Percentiles rank a stretch among this genome's conserved stretches.
Conservation (phyloP, 306 rosid species). For the Trifolium repens region DNA sequence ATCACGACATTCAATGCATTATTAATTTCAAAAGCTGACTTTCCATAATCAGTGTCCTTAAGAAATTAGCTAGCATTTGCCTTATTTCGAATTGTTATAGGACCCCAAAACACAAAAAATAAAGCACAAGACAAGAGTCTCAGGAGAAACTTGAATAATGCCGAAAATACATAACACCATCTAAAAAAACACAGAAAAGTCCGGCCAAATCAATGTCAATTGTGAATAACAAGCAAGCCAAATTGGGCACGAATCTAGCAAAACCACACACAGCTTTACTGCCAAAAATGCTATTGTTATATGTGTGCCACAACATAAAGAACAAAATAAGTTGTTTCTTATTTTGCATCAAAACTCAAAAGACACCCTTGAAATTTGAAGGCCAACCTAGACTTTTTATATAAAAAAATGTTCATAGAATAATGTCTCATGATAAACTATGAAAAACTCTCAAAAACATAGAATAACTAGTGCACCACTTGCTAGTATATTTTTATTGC, state of each 20-base stretch:
- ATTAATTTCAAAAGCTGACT: constrained; percentile 5
- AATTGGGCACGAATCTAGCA: background rate
- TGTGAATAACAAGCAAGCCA: background rate
- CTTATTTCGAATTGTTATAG: background rate
- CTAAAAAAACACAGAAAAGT: background rate
- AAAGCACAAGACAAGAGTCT: background rate
- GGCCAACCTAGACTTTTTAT: background rate
- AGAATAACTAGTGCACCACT: constrained; percentile 26
- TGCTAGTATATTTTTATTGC: constrained; percentile 43
- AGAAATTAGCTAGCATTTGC: background rate
- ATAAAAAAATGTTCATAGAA: constrained; percentile 38
- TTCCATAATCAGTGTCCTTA: background rate
- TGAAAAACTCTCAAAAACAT: constrained; percentile 44
- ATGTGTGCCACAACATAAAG: background rate
- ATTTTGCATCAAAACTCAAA: background rate
- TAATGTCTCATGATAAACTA: constrained; percentile 35
- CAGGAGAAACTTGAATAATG: background rate
- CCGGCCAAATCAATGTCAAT: background rate
- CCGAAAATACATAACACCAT: background rate
- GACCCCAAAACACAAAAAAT: background rate
- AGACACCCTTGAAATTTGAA: constrained; percentile 9
- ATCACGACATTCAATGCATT: background rate
- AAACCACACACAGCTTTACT: background rate
- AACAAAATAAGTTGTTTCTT: background rate
- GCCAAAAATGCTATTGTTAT: background rate